Evolutionary conservation across 2,329 filamentous ascomycete genomes (phyloP).

Genomic region (Grosmannia clavigera): DNA sequence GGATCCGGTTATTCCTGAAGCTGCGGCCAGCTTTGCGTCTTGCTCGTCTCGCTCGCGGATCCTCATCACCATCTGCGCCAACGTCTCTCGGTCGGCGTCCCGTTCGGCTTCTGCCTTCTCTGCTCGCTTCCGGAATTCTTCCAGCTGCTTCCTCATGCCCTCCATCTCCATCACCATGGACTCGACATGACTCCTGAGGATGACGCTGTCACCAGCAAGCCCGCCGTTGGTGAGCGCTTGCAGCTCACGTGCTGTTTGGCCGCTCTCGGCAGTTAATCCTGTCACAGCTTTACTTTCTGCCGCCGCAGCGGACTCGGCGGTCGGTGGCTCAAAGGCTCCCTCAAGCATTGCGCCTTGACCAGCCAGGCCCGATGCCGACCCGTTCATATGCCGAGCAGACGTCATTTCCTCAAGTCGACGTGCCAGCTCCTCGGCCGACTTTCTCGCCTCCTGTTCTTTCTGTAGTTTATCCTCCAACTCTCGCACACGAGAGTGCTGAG

Average conservation of each 20-base stretch:
- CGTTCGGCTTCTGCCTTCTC: slow-evolving; percentile 72
- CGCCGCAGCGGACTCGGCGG: not conserved
- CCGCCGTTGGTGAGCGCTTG: not conserved
- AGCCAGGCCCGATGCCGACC: slow-evolving; percentile 19
- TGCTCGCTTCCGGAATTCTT: slow-evolving; percentile 63
- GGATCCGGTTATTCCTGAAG: not conserved
- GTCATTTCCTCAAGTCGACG: slow-evolving; percentile 51
- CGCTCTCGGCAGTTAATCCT: not conserved
- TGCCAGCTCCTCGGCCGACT: slow-evolving; percentile 72
- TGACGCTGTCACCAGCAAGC: not conserved
- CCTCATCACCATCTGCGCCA: slow-evolving; percentile 79
- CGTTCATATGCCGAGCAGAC: slow-evolving; percentile 21
- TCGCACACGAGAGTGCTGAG: slow-evolving; percentile 66
- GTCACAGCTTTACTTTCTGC: not conserved
- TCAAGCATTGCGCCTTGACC: slow-evolving; percentile 29
- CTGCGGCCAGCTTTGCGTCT: slow-evolving; percentile 25
- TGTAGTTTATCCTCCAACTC: slow-evolving; percentile 68
- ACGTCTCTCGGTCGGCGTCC: slow-evolving; percentile 55
- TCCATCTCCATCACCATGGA: slow-evolving; percentile 68
- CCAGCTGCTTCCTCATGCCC: slow-evolving; percentile 67
- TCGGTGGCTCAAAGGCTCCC: slow-evolving; percentile 32
- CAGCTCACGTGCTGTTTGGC: not conserved
- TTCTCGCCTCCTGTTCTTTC: slow-evolving; percentile 69
- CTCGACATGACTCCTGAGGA: slow-evolving; percentile 60
- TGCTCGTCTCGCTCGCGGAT: slow-evolving; percentile 57